These are phyloP conservation scores for Ophiostoma angusticollis DNA, from an alignment of 2,329 filamentous ascomycete species.

Conservation along the genomic window DNA sequence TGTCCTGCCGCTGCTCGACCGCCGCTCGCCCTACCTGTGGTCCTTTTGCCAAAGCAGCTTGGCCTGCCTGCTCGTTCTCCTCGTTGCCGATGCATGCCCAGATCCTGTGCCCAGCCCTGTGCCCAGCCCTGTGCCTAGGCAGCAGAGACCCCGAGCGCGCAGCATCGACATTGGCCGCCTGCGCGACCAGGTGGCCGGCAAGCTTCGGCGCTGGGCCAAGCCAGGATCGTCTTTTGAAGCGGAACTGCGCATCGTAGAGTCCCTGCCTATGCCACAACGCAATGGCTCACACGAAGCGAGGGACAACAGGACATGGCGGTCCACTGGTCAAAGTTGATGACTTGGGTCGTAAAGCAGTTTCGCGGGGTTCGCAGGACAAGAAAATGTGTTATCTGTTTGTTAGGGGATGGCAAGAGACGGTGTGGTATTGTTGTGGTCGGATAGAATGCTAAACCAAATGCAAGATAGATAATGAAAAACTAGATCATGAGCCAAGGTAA, in stretches of 20 bases:
- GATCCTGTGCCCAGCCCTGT: slow-evolving; percentile 10
- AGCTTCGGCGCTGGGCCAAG: slow-evolving; percentile 21
- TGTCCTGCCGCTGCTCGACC: slow-evolving; percentile 23
- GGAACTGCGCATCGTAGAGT: slow-evolving; percentile 12
- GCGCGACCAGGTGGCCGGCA: slow-evolving; percentile 18
- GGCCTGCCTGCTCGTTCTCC: slow-evolving; percentile 22
- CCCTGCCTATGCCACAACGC: slow-evolving; percentile 8
- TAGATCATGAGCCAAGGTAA: too few species aligned
- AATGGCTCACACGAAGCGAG: too few species aligned
- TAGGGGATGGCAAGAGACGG: too few species aligned
- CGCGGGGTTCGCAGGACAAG: too few species aligned
- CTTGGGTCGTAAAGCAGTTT: too few species aligned
- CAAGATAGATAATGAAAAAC: too few species aligned
- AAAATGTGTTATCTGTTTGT: too few species aligned
- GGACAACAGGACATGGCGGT: background rate
- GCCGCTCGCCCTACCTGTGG: slow-evolving; percentile 27
- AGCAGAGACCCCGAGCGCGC: background rate
- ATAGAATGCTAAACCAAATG: too few species aligned
- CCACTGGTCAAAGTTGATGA: too few species aligned
- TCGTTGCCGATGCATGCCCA: slow-evolving; percentile 21
- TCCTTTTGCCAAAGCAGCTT: slow-evolving; percentile 23
- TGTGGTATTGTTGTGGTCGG: too few species aligned
- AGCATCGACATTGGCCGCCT: slow-evolving; percentile 17
- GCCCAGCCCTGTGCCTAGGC: background rate
- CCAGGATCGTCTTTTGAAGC: slow-evolving; percentile 22